Evolutionary conservation across 2,329 filamentous ascomycete species (phyloP).

Genomic region (Pseudogymnoascus sp.): DNA sequence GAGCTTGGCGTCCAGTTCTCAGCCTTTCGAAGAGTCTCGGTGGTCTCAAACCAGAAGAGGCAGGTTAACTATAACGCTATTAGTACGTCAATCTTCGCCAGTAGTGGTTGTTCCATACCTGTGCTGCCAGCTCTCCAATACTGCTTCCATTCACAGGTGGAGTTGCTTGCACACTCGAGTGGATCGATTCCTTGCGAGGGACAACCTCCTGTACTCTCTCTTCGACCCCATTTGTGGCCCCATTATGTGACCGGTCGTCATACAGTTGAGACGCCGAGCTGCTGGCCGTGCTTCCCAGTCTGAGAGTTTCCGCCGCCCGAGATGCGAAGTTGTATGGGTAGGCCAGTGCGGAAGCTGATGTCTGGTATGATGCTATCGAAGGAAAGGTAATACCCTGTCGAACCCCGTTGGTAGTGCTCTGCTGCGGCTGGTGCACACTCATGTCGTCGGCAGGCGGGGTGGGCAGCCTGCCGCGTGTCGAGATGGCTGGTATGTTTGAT

Average conservation of each 20-base stretch:
- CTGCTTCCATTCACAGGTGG: constrained; percentile 69
- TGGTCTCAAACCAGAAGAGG: constrained; percentile 94
- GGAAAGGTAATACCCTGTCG: constrained; percentile 31
- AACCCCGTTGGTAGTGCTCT: constrained; percentile 40
- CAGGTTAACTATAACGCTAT: constrained; percentile 66
- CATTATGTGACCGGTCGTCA: constrained; percentile 2
- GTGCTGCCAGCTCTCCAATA: constrained; percentile 73
- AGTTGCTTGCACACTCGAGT: constrained; percentile 55
- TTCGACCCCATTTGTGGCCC: background rate
- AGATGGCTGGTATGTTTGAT: constrained; percentile 20
- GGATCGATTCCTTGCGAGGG: constrained; percentile 20
- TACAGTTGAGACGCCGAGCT: constrained; percentile 12
- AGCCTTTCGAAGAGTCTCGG: constrained; percentile 67
- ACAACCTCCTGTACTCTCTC: constrained; percentile 19
- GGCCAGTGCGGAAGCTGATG: constrained; percentile 7
- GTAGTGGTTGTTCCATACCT: constrained; percentile 44
- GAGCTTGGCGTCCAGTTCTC: constrained; percentile 40
- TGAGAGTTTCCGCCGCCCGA: constrained; percentile 18
- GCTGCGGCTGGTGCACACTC: constrained; percentile 41
- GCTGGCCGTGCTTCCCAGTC: constrained; percentile 14
- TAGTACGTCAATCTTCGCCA: constrained; percentile 13
- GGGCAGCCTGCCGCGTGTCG: constrained; percentile 34
- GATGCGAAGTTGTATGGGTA: constrained; percentile 14
- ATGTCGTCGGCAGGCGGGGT: constrained; percentile 46
- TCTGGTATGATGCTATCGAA: constrained; percentile 13